Evolutionary conservation across 2,329 filamentous ascomycete genomes (phyloP).

Genomic region (Verticillium albo-atrum): DNA sequence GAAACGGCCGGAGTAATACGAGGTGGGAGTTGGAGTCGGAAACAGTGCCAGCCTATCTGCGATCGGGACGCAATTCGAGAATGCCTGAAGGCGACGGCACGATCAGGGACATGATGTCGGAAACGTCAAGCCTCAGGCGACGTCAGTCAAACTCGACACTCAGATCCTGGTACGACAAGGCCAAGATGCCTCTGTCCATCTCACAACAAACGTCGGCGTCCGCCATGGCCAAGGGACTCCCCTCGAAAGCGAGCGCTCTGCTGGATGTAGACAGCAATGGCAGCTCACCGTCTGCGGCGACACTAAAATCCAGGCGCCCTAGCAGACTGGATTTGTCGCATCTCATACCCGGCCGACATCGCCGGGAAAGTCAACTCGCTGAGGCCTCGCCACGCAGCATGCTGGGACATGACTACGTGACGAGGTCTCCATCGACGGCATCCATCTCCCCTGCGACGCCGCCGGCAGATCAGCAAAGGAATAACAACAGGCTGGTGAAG

Average conservation of each 20-base stretch:
- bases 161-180: conserved; percentile 52
- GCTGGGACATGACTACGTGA: conserved; percentile 30
- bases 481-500: conserved; percentile 25
- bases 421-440: conserved; percentile 37
- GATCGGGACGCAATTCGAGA: conserved; percentile 10
- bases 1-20: conserved; percentile 18
- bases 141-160: conserved; percentile 52
- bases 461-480: conserved; percentile 18
- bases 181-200: conserved; percentile 50
- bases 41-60: conserved; percentile 32
- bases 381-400: conserved; percentile 15
- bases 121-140: conserved; percentile 40
- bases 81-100: conserved; percentile 4
- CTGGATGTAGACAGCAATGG: conserved; percentile 38
- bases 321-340: conserved; percentile 44
- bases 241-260: conserved; percentile 40
- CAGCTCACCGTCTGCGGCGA: conserved; percentile 13
- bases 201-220: conserved; percentile 56
- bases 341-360: conserved; percentile 28
- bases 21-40: conserved; percentile 44
- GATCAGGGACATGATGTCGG: conserved; percentile 21
- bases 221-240: conserved; percentile 52
- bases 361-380: conserved; percentile 17
- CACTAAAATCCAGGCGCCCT: conserved; percentile 38
- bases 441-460: conserved; percentile 25